Evolutionary conservation across 257 asterid genomes (phyloP), one percentile per base, ranked within the genome.

Genomic region (Salvia rosmarinus): DNA sequence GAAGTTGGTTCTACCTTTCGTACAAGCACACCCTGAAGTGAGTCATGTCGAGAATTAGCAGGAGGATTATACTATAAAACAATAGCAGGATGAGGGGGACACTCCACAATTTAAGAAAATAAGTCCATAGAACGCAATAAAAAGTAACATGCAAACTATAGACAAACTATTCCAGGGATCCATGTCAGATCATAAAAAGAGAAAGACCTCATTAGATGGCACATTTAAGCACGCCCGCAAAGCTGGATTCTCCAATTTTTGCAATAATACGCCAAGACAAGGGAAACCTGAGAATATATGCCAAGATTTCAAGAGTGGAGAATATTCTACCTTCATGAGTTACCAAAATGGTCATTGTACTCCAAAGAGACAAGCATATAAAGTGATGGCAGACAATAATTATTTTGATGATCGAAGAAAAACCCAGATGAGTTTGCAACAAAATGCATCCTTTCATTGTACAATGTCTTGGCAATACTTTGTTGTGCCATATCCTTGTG

Each of bases 191-290:
- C 71, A 77, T 49, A 59, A 6, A 34, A 35, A 4, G 77, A 80
- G 62, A 78, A 34, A 68, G 62, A 94, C 98, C 96, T 94, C 98
- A 73, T 86, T 87, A 23, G 91, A 76, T 67, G 97, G 84, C 63
- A 94, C 97, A 69, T 86, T 83, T 82, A 91, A 78, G 88, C 88
- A 89, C 20, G 95, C 91, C 58, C 96, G 95, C 78, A 94, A 78
- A 65, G 96, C 98, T 80, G 98, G 98, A 81, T 90, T 94, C 85
- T 94, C 98, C 90, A 94, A 80, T 79, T 89, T 94, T 76, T 94
- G 98, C 85, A 94, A 75, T 82, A 94, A 72, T 62, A 94, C 92
- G 54, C 97, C 98, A 69, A 94, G 95, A 71, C 88, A 85, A 71
- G 98, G 98, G 82, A 94, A 94, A 64, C 98, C 98, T 94, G 89